phyloP scores from a whole-genome alignment of 2,329 filamentous ascomycete species.

The Chaetomium sp. region DNA sequence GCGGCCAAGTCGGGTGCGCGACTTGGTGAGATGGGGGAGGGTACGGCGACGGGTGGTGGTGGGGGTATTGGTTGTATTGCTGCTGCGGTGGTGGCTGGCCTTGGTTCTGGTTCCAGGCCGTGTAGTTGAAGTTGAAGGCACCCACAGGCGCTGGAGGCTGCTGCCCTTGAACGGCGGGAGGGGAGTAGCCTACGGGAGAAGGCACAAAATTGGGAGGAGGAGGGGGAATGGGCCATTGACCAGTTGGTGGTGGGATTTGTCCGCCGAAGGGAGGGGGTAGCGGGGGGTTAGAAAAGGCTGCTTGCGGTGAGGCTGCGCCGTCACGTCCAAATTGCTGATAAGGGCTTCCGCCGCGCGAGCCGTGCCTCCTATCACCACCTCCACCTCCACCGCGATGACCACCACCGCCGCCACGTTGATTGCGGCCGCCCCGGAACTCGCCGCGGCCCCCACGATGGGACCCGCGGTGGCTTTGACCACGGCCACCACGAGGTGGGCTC shows the following conservation, averaged over 20 bases:
- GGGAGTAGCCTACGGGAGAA: conserved; percentile 12
- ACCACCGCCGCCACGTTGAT: conserved; percentile 29
- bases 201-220: conserved; percentile 3
- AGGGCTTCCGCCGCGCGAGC: conserved; percentile 29
- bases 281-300: conserved; percentile 9
- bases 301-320: conserved; percentile 14
- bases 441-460: conserved; percentile 37
- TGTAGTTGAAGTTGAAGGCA: conserved; percentile 19
- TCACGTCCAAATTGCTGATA: conserved; percentile 12
- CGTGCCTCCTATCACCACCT: conserved; percentile 29
- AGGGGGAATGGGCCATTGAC: conserved; percentile 20
- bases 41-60: conserved; percentile 19
- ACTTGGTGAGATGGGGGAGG: conserved; percentile 15
- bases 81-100: conserved; percentile 1
- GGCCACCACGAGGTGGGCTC: conserved; percentile 12
- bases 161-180: conserved; percentile 2
- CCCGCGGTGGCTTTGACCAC: conserved; percentile 23
- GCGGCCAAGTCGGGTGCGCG: background rate
- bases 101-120: conserved; percentile 20
- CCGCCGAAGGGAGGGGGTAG: conserved; percentile 21
- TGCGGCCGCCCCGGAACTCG: conserved; percentile 40
- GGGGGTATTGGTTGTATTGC: conserved; percentile 26
- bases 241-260: conserved; percentile 11
- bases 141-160: conserved; percentile 14
- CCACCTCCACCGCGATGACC: conserved; percentile 25